Evolutionary conservation across 2,329 filamentous ascomycete genomes (phyloP).

Genomic region (Nannizziopsis arthrosporioides): DNA sequence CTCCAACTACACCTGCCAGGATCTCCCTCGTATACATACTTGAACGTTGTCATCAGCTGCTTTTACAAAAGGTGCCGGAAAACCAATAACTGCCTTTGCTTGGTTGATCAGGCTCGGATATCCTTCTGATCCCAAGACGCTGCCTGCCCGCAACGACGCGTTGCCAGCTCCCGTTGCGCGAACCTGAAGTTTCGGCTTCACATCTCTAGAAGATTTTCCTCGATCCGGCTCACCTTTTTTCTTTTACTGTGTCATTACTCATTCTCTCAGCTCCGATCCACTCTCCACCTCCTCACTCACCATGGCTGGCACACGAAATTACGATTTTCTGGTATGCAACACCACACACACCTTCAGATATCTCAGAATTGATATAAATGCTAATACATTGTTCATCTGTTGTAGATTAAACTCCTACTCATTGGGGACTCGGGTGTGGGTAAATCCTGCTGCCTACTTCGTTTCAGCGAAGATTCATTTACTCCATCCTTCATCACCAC

Average conservation of each 20-base stretch:
- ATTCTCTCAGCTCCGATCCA: no score
- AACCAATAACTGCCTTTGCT: no score
- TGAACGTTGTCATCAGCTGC: not conserved
- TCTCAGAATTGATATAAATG: no score
- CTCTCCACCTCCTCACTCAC: constrained; percentile 1
- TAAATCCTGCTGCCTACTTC: constrained; percentile 92
- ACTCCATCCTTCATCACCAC: constrained; percentile 97
- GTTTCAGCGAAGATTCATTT: constrained; percentile 96
- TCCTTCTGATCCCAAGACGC: no score
- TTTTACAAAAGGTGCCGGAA: no score
- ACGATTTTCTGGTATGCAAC: constrained; percentile 83
- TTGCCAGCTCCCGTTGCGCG: no score
- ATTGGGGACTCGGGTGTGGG: constrained; percentile 95
- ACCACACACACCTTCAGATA: constrained; percentile 1
- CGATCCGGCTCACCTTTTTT: not conserved
- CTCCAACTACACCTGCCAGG: not conserved
- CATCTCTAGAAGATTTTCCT: no score
- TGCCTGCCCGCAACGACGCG: no score
- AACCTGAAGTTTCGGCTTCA: no score
- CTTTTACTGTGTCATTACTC: not conserved
- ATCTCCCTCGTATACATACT: not conserved
- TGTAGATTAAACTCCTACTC: constrained; percentile 86
- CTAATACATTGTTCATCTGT: not conserved
- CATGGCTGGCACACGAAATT: constrained; percentile 97
- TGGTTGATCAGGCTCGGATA: no score